phyloP scores from a whole-genome alignment of 192 early-diverging fungal genomes.

The Rhizoclosmatium globosum region DNA sequence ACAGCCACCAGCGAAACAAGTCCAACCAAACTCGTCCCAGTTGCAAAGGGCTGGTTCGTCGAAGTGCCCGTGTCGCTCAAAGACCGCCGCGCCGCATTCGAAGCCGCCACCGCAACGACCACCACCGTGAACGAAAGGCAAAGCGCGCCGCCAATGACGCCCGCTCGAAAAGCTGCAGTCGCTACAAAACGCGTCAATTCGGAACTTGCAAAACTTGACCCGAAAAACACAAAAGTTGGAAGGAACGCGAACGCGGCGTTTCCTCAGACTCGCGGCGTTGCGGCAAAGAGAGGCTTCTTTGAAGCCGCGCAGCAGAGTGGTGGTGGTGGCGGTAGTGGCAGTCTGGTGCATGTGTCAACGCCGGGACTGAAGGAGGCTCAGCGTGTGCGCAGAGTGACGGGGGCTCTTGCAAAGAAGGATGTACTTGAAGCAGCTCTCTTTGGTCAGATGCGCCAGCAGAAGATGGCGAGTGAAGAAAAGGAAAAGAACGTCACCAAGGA shows the following conservation, averaged over 20 bases:
- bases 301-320: not conserved
- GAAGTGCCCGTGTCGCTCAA: too few species aligned
- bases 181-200: not conserved
- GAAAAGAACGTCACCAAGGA: not conserved
- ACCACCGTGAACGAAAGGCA: too few species aligned
- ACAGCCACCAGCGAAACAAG: not conserved
- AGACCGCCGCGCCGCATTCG: too few species aligned
- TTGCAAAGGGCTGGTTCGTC: too few species aligned
- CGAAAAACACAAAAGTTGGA: not conserved
- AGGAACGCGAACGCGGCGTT: too few species aligned
- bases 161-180: not conserved
- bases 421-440: not conserved
- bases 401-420: not conserved
- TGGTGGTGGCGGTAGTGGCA: not conserved
- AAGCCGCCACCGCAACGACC: too few species aligned
- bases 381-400: not conserved
- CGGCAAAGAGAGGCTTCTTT: not conserved
- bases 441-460: not conserved
- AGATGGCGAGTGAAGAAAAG: not conserved
- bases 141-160: not conserved
- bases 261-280: too few species aligned
- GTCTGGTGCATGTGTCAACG: not conserved
- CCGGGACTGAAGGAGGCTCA: not conserved
- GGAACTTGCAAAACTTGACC: not conserved
- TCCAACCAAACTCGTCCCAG: not conserved